These are phyloP conservation scores for Metschnikowia henanensis DNA, from an alignment of 805 yeast genomes.

Conservation along the genomic window DNA sequence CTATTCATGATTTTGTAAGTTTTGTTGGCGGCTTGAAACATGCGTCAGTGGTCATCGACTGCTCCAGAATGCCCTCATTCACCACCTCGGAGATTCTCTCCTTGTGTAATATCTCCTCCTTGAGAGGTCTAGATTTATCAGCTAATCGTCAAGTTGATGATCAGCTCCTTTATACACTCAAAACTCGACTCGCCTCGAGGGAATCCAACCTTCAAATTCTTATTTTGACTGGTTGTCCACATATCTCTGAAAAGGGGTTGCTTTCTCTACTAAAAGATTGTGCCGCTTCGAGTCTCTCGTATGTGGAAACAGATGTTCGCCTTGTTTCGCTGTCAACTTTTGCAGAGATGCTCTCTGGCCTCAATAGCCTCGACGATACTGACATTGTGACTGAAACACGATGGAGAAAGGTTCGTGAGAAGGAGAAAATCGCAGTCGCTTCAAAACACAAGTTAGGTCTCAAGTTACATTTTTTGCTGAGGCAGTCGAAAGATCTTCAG, in stretches of 20 bases:
- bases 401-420: constrained; percentile 21
- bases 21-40: constrained; percentile 19
- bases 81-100: constrained; percentile 25
- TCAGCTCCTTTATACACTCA: constrained; percentile 27
- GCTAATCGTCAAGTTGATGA: constrained; percentile 30
- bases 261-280: constrained; percentile 8
- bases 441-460: constrained; percentile 26
- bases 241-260: constrained; percentile 14
- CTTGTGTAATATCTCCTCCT: constrained; percentile 27
- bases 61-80: constrained; percentile 20
- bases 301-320: constrained; percentile 17
- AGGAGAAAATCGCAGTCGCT: constrained; percentile 11
- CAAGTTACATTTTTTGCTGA: constrained; percentile 22
- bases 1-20: constrained; percentile 21
- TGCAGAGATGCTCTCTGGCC: constrained; percentile 1
- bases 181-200: constrained; percentile 17
- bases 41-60: constrained; percentile 27
- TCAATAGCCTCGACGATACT: neutral
- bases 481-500: constrained; percentile 1
- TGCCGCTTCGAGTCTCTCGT: constrained; percentile 7
- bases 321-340: constrained; percentile 6
- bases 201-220: constrained; percentile 25
- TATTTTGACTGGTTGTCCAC: constrained; percentile 24
- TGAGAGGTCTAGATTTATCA: constrained; percentile 34
- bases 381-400: constrained; percentile 22